Evolutionary conservation across 495 filamentous ascomycete genomes (phyloP).

Genomic region (Parmelia sp.): DNA sequence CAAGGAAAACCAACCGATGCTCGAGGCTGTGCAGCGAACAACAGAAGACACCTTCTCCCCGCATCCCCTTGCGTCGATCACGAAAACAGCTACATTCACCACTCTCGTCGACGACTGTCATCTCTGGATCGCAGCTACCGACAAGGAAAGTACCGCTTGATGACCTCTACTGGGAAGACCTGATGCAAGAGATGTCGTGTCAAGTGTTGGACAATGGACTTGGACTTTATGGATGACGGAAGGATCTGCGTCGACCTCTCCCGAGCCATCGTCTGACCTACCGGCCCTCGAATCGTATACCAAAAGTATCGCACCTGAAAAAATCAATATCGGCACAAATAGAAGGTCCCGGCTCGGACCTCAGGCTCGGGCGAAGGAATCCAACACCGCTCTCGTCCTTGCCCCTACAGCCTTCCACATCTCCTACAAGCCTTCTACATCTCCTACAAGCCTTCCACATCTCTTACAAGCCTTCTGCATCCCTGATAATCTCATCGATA

Average conservation of each 20-base stretch:
- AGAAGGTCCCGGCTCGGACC: slow-evolving; percentile 38
- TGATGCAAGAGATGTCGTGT: neutral
- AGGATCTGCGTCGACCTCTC: too few species aligned
- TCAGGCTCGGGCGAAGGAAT: slow-evolving; percentile 40
- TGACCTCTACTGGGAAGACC: neutral
- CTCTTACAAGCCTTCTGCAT: slow-evolving; percentile 48
- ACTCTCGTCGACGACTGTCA: neutral
- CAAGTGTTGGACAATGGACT: slow-evolving; percentile 21
- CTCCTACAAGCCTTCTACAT: slow-evolving; percentile 48
- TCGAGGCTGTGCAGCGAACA: neutral
- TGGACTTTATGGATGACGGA: slow-evolving; percentile 30
- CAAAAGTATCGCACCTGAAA: too few species aligned
- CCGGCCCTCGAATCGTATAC: too few species aligned
- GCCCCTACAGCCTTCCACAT: slow-evolving; percentile 46
- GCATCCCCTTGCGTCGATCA: neutral
- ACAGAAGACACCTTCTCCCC: neutral
- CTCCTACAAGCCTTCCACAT: slow-evolving; percentile 47
- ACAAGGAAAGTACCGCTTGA: slow-evolving; percentile 1
- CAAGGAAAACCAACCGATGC: too few species aligned
- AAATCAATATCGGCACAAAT: slow-evolving; percentile 48
- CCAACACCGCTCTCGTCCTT: too few species aligned
- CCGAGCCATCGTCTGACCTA: too few species aligned
- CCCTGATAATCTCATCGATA: slow-evolving; percentile 42
- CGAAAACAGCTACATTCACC: neutral
- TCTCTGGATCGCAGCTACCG: neutral